Conservation (phyloP, 2,329 filamentous ascomycete genomes). For the Macroventuria anomochaeta region DNA sequence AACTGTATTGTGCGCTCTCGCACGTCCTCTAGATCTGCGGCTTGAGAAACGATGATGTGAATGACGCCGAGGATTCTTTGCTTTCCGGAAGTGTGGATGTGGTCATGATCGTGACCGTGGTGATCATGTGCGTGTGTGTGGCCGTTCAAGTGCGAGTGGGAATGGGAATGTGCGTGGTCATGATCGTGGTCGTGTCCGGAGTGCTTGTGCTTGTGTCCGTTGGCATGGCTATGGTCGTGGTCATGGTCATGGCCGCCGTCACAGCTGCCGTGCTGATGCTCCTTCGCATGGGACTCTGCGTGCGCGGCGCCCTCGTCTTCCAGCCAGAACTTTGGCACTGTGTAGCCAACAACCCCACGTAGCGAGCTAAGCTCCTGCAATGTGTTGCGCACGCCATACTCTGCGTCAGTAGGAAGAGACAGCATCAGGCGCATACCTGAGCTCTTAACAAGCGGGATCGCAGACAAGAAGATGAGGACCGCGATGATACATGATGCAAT, state of each 20-base stretch:
- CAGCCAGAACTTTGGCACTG: conserved; percentile 90
- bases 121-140: conserved; percentile 46
- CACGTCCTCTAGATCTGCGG: conserved; percentile 81
- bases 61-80: conserved; percentile 78
- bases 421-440: conserved; percentile 84
- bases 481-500: conserved; percentile 93
- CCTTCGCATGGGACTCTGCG: conserved; percentile 52
- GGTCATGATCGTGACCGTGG: conserved; percentile 44
- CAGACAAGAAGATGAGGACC: conserved; percentile 88
- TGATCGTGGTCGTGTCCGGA: conserved; percentile 39
- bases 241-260: conserved; percentile 29
- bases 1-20: conserved; percentile 77
- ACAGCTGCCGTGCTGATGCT: conserved; percentile 42
- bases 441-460: conserved; percentile 83
- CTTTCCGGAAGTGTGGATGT: conserved; percentile 40
- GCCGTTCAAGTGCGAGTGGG: conserved; percentile 41
- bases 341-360: conserved; percentile 83
- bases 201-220: conserved; percentile 48
- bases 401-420: conserved; percentile 80
- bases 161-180: conserved; percentile 22
- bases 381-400: conserved; percentile 86
- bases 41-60: conserved; percentile 78
- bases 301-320: conserved; percentile 66
- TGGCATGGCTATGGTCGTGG: conserved; percentile 40
- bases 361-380: conserved; percentile 83